Evolutionary conservation across 129 eudicot species (phyloP).

Genomic region (carrot (Daucus carota)): DNA sequence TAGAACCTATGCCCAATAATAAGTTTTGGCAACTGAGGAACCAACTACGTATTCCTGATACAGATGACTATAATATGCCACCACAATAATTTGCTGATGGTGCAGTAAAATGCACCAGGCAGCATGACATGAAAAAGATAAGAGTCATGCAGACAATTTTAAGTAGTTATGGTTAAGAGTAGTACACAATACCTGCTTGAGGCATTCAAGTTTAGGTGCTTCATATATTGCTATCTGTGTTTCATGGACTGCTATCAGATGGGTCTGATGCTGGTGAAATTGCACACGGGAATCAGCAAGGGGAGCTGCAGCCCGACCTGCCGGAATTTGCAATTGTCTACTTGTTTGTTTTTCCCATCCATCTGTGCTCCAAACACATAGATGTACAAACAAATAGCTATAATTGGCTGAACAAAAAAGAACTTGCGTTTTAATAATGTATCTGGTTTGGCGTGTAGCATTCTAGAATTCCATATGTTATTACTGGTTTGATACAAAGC

Average conservation of each 20-base stretch:
- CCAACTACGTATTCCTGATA: not conserved
- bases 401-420: not conserved
- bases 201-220: constrained; percentile 65
- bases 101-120: not conserved
- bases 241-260: constrained; percentile 64
- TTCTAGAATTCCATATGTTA: not conserved
- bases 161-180: not conserved
- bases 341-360: constrained; percentile 69
- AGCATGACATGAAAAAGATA: not conserved
- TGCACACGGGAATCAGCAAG: constrained; percentile 80
- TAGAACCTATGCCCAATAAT: not conserved
- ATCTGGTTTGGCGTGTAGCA: not conserved
- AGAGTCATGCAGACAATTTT: not conserved
- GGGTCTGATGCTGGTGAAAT: constrained; percentile 78
- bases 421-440: constrained; percentile 2
- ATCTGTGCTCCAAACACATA: constrained; percentile 76
- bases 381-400: constrained; percentile 31
- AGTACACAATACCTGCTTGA: constrained; percentile 50
- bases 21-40: not conserved
- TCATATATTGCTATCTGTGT: constrained; percentile 83
- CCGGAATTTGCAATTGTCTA: constrained; percentile 59
- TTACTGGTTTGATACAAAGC: not conserved
- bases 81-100: not conserved
- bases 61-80: not conserved
- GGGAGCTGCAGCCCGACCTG: constrained; percentile 55